These are phyloP conservation scores for Exophiala viscosa DNA, from an alignment of 2,329 filamentous ascomycete genomes.

Conservation along the genomic window DNA sequence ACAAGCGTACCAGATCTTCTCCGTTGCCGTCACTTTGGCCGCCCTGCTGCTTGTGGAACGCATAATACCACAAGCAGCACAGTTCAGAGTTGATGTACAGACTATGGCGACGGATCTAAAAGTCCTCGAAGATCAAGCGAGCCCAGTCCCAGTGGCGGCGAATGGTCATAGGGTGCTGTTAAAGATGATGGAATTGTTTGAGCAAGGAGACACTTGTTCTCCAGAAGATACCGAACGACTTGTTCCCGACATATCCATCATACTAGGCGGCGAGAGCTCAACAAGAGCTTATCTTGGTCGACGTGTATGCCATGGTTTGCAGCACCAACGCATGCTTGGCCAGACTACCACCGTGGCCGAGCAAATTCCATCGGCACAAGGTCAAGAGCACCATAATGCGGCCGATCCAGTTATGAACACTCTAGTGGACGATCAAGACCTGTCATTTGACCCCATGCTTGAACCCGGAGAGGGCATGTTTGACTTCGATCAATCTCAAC, in stretches of 20 bases:
- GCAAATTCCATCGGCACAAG: not conserved
- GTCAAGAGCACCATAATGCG: not conserved
- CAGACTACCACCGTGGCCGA: no score
- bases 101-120: slow-evolving; percentile 30
- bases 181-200: slow-evolving; percentile 30
- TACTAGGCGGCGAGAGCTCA: slow-evolving; percentile 30
- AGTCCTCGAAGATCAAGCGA: slow-evolving; percentile 17
- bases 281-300: slow-evolving; percentile 28
- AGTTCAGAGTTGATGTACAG: slow-evolving; percentile 28
- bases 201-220: slow-evolving; percentile 20
- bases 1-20: slow-evolving; percentile 31
- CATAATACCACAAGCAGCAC: slow-evolving; percentile 24
- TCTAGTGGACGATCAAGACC: not conserved
- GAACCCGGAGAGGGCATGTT: not conserved
- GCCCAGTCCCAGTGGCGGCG: slow-evolving; percentile 20
- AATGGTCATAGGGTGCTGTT: slow-evolving; percentile 29
- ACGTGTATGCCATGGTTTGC: not conserved
- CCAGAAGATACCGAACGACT: slow-evolving; percentile 26
- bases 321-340: not conserved
- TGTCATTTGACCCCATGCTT: not conserved
- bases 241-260: slow-evolving; percentile 27
- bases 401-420: not conserved
- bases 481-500: slow-evolving; percentile 2
- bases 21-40: slow-evolving; percentile 30
- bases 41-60: slow-evolving; percentile 31